Evolutionary conservation across 352 stramenopile genomes (phyloP).

Genomic region (Phytophthora citrophthora): DNA sequence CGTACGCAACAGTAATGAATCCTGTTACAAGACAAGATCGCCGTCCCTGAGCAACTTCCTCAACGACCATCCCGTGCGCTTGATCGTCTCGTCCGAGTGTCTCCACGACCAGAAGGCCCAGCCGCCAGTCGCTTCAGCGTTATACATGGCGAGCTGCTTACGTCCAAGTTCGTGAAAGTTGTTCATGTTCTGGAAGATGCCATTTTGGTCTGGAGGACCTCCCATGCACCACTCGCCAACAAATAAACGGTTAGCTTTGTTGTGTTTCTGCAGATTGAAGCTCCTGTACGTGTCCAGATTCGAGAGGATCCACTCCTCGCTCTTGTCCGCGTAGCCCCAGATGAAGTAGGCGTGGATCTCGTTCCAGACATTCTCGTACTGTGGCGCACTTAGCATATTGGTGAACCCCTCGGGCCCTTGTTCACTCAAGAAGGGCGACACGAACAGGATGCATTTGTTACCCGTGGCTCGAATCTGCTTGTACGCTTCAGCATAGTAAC

Average conservation of each 20-base stretch:
- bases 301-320: constrained; percentile 22
- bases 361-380: constrained; percentile 63
- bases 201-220: constrained; percentile 23
- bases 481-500: constrained; percentile 52
- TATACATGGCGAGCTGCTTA: constrained; percentile 39
- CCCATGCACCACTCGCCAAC: constrained; percentile 60
- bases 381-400: constrained; percentile 27
- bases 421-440: constrained; percentile 43
- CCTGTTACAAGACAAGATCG: not conserved
- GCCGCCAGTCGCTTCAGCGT: constrained; percentile 15
- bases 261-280: constrained; percentile 8
- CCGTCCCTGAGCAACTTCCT: not conserved
- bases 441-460: constrained; percentile 49
- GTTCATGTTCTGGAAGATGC: constrained; percentile 29
- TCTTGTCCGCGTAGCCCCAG: constrained; percentile 37
- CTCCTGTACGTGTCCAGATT: constrained; percentile 28
- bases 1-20: not conserved
- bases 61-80: constrained; percentile 30
- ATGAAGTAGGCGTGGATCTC: constrained; percentile 66
- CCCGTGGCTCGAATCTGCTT: constrained; percentile 31
- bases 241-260: constrained; percentile 26
- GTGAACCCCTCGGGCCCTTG: constrained; percentile 26
- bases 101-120: constrained; percentile 58
- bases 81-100: constrained; percentile 41
- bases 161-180: constrained; percentile 32